These are phyloP conservation scores for Boeremia lycopersici DNA, from an alignment of 2,329 filamentous ascomycete species.

Conservation along the genomic window DNA sequence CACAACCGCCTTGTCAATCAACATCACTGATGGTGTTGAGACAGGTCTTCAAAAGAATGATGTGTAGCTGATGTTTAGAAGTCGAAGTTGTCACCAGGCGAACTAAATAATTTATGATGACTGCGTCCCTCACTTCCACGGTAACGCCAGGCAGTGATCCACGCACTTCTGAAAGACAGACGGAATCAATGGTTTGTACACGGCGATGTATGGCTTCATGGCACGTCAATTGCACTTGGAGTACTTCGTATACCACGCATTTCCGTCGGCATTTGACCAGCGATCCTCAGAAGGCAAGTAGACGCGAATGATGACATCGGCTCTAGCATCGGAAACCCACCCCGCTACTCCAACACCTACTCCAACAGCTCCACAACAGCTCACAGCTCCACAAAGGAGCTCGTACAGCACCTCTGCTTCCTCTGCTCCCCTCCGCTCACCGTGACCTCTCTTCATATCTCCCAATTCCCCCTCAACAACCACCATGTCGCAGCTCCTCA, in stretches of 20 bases:
- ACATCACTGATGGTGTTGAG: not conserved
- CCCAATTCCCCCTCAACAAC: not conserved
- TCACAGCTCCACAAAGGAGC: slow-evolving; percentile 5
- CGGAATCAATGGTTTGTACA: not conserved
- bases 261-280: slow-evolving; percentile 7
- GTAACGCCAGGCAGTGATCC: no score
- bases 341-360: slow-evolving; percentile 13
- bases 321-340: not conserved
- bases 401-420: not conserved
- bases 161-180: no score
- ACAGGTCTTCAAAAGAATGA: not conserved
- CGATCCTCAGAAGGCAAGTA: slow-evolving; percentile 1
- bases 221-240: not conserved
- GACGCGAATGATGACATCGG: slow-evolving; percentile 11
- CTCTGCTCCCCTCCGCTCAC: not conserved
- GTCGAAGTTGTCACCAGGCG: no score
- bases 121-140: no score
- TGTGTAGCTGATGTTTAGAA: not conserved
- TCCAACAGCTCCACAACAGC: slow-evolving; percentile 9
- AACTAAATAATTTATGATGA: no score
- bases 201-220: not conserved
- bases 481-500: slow-evolving; percentile 40
- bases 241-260: not conserved
- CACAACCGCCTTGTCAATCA: not conserved
- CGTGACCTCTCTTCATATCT: not conserved